Evolutionary conservation across 257 asterid species (phyloP), one percentile per base, ranked within the genome.

Genomic region (Nicotiana obtusifolia): DNA sequence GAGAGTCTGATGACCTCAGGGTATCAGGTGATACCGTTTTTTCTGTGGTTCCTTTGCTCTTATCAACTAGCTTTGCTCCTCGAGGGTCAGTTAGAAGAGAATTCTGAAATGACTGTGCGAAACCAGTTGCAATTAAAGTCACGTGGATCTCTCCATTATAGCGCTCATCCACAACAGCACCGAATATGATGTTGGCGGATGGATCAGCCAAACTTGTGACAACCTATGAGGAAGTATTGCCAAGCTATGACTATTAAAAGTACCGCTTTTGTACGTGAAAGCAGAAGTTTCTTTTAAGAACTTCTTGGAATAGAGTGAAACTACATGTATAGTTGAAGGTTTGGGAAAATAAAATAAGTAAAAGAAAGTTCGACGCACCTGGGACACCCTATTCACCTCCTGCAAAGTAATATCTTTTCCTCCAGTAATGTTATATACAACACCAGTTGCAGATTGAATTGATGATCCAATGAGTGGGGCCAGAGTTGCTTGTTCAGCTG

Each of bases 171-270:
- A 94, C 99, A 30, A 96, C 98, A 49, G 98, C 98, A 26, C 99
- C 99, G 84, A 96, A 96, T 84, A 94, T 96, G 41, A 96, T 94
- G 82, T 94, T 96, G 10, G 98, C 98, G 0, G 98, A 91, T 61
- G 99, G 98, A 78, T 96, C 98, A 78, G 99, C 98, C 87, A 96
- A 86, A 83, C 98, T 96, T 28, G 98, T 94, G 54, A 96, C 99
- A 83, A 96, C 98, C 99, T 93, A 90, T 3, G 41, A 24, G 79
- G 24, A 22, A 73, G n/a, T 49, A 49, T 24, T 47, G 20, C 20
- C 8, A 20, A 41, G 78, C 7, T 20, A 20, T 13, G n/a, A 71
- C 37, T 14, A 22, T 71, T 20, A 44, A 11, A 44, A 44, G 3
- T 41, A 44, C 37, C 11, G 1, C n/a, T 8, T 8, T 24, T 20